Conservation (phyloP, 2,329 filamentous ascomycete species). For the Trichoderma pleuroti region DNA sequence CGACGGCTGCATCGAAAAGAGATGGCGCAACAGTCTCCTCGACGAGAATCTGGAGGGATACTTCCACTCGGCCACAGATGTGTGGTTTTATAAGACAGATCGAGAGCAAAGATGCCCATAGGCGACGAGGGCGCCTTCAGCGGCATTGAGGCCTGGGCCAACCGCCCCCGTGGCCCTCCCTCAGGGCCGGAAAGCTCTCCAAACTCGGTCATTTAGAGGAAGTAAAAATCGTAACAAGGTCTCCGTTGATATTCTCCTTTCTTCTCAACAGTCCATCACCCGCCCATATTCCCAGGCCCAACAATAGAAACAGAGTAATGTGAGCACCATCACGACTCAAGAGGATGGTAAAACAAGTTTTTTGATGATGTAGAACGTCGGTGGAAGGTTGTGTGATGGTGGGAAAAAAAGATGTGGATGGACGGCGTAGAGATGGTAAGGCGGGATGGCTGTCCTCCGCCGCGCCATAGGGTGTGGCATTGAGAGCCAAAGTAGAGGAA, state of each 20-base stretch:
- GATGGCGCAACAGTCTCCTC: constrained; percentile 32
- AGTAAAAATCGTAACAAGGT: not conserved
- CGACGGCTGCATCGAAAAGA: constrained; percentile 43
- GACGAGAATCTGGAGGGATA: constrained; percentile 35
- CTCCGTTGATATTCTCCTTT: not conserved
- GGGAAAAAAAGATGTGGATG: too few species aligned
- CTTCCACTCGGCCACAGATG: constrained; percentile 26
- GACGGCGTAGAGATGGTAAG: too few species aligned
- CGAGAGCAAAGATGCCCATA: constrained; percentile 44
- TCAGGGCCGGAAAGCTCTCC: constrained; percentile 22
- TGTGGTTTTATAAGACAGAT: constrained; percentile 42
- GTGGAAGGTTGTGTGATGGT: too few species aligned
- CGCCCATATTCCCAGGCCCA: constrained; percentile 7
- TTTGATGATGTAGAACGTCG: too few species aligned
- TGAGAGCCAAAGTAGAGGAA: not conserved
- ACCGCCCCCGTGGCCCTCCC: constrained; percentile 39
- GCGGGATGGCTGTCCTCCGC: not conserved
- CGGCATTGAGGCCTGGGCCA: constrained; percentile 43
- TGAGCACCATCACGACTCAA: not conserved
- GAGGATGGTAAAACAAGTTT: not conserved
- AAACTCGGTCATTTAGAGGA: not conserved
- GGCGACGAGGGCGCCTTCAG: constrained; percentile 46
- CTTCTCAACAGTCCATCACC: not conserved
- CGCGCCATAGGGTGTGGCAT: not conserved
- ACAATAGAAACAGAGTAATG: not conserved